Base-by-base conservation (phyloP, 2,329 filamentous ascomycete species). In the Stemphylium lycopersici region DNA sequence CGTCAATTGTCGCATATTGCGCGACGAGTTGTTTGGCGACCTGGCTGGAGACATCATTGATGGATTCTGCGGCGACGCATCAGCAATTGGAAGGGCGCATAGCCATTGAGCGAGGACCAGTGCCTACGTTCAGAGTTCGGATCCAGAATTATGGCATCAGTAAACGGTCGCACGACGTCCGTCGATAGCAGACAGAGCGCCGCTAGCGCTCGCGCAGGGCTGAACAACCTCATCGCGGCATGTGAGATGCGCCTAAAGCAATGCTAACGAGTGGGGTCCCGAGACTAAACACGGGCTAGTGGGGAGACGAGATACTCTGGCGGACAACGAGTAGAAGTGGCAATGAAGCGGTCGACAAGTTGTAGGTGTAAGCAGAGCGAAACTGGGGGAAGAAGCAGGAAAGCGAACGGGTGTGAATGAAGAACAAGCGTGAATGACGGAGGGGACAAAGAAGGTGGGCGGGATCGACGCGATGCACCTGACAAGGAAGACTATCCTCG, bases 1-100 rank as follows among this genome's bases (percentile, higher is more conserved):
- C 76, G 26, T 76, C 65, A 48, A 80, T 79, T 22, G 77, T 79
- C 0, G 78, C 81, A 61, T 85, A 85, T 58, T 81, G 81, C 22
- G 69, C 73, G 66, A 85, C 80, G 73, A 85, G 79, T 39, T 76
- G 76, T 57, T 73, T 75, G 4, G 79, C 79, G 45, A 80, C 68
- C 16, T 73, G 72, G 47, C 74, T 76, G 6, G 80, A 76, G 13
- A 79, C 78, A 48, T 70, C 63, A 54, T 79, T 81, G 58, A 83
- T 79, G 2, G 79, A 81, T 13, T 75, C 80, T 72, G 58, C 12
- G 11, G 22, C 6, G 18, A 24, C 13, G 29, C 6, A 29, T 64
- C 15, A 65, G 49, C 36, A 10, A 29, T 7, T 24, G 2, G n/a
- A 20, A 4, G 2, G 3, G 40, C 29, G 18, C 36, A 42, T 42